Conservation (phyloP, 2,329 filamentous ascomycete genomes). For the Eutypa lata region DNA sequence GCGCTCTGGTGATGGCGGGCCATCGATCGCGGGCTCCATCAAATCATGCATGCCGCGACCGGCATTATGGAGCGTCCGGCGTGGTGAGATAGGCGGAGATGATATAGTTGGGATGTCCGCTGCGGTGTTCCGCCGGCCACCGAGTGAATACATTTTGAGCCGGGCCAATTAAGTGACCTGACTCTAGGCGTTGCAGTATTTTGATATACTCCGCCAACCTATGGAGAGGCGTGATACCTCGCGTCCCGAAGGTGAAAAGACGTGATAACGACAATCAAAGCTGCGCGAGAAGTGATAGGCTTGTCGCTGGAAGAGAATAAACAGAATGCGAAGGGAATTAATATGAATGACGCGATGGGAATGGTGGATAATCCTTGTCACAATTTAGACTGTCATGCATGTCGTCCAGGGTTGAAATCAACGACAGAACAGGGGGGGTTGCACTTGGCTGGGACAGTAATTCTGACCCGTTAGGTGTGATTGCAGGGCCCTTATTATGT, state of each 20-base stretch:
- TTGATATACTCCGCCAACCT: background rate
- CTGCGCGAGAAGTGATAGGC: background rate
- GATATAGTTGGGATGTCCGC: background rate
- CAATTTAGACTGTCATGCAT: conserved; percentile 30
- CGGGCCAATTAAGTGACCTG: background rate
- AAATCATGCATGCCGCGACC: conserved; percentile 35
- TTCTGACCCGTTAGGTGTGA: background rate
- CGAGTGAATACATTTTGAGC: background rate
- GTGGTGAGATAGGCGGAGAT: conserved; percentile 10
- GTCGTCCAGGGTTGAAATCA: conserved; percentile 15
- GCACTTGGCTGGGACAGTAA: background rate
- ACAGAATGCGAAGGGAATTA: conserved; percentile 4
- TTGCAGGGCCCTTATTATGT: background rate
- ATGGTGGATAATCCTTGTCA: conserved; percentile 24
- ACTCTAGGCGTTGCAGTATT: background rate
- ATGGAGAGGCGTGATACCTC: background rate
- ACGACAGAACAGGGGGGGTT: conserved; percentile 4
- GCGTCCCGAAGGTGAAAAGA: background rate
- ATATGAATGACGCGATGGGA: conserved; percentile 23
- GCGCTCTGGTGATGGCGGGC: conserved; percentile 58
- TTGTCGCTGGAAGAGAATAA: conserved; percentile 15
- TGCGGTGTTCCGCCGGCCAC: background rate
- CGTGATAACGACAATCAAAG: background rate
- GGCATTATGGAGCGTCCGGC: conserved; percentile 9
- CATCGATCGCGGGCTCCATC: conserved; percentile 57